These are phyloP conservation scores for Aspergillus sp. DNA, from an alignment of 2,329 filamentous ascomycete genomes.

Conservation along the genomic window DNA sequence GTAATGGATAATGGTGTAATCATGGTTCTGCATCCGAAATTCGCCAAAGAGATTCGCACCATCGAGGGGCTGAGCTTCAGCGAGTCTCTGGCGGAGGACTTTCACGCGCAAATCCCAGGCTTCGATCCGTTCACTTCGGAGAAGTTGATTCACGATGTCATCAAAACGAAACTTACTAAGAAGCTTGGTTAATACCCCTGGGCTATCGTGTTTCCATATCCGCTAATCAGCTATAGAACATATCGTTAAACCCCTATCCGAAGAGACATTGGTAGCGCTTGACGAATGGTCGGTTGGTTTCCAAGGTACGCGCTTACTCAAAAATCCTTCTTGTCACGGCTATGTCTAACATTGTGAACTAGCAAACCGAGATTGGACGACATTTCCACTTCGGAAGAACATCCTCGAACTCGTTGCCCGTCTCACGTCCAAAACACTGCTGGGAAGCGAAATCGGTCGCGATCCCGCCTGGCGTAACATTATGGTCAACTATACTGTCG, in stretches of 20 bases:
- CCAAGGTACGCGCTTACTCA: background rate
- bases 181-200: background rate
- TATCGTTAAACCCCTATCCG: background rate
- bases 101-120: background rate
- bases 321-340: background rate
- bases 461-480: conserved; percentile 19
- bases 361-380: conserved; percentile 2
- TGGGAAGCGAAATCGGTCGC: conserved; percentile 17
- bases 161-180: background rate
- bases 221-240: background rate
- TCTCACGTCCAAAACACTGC: conserved; percentile 12
- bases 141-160: background rate
- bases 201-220: background rate
- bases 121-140: background rate
- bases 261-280: background rate
- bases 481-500: conserved; percentile 13
- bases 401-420: conserved; percentile 5
- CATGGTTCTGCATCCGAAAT: background rate
- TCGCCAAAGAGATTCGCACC: background rate
- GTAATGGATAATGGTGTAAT: background rate
- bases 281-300: background rate
- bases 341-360: background rate
- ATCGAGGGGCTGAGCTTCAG: background rate
- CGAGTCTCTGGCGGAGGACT: background rate
- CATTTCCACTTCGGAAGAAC: background rate